These are phyloP conservation scores for Heliosperma pusillum DNA, from an alignment of 148 eudicot species.

Conservation along the genomic window DNA sequence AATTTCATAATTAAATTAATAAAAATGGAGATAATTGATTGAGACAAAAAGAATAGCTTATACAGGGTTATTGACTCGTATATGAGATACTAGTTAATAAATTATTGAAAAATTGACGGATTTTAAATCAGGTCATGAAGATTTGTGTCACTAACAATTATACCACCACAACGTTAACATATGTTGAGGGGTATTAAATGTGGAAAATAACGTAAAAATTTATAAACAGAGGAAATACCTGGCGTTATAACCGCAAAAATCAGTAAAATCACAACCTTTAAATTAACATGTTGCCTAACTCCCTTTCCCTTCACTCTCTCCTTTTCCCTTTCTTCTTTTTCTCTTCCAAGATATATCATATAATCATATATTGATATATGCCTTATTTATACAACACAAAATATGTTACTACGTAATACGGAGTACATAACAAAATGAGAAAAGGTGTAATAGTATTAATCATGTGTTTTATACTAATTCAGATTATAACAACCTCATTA, in stretches of 20 bases:
- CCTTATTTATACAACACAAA: constrained; percentile 11
- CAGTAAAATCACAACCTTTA: not conserved
- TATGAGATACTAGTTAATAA: too few relatives aligned
- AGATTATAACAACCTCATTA: not conserved
- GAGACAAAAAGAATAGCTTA: too few relatives aligned
- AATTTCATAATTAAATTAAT: too few relatives aligned
- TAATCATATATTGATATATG: too few relatives aligned
- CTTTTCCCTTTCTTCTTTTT: not conserved
- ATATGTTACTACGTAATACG: not conserved
- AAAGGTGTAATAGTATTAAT: not conserved
- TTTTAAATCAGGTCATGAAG: too few relatives aligned
- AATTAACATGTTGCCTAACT: not conserved
- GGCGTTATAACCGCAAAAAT: not conserved
- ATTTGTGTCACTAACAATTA: too few relatives aligned
- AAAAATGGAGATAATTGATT: too few relatives aligned
- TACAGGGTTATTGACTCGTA: too few relatives aligned
- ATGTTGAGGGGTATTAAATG: not conserved
- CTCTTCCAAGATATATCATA: too few relatives aligned
- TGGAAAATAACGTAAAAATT: not conserved
- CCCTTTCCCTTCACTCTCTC: constrained; percentile 24
- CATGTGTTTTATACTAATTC: not conserved
- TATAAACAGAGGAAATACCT: not conserved
- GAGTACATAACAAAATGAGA: constrained; percentile 3
- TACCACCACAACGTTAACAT: too few relatives aligned
- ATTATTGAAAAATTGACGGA: too few relatives aligned